Evolutionary conservation across 441 rosid genomes (phyloP).

Genomic region (Jatropha multifida): DNA sequence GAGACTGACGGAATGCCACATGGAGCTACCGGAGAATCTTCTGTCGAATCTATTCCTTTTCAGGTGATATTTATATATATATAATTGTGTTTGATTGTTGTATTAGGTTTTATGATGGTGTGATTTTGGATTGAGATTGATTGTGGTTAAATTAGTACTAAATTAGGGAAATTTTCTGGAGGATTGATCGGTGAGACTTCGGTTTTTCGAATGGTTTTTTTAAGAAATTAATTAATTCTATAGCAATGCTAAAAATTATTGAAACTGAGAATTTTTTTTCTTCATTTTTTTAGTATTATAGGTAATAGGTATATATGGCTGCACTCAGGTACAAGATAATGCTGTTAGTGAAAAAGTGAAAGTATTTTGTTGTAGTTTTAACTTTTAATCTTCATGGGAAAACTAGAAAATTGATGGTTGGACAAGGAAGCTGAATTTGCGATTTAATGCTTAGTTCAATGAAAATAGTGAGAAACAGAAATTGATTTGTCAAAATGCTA

Average conservation of each 20-base stretch:
- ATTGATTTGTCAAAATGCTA: neutral
- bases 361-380: neutral
- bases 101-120: neutral
- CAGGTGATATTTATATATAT: conserved; percentile 43
- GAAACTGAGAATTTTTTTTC: neutral
- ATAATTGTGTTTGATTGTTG: no score
- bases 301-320: neutral
- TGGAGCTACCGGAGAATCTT: conserved; percentile 70
- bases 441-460: neutral
- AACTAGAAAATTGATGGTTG: neutral
- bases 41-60: conserved; percentile 61
- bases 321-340: neutral
- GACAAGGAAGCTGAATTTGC: no score
- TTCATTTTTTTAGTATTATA: neutral
- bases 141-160: neutral
- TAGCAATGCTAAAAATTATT: neutral
- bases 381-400: neutral
- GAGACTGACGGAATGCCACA: conserved; percentile 46
- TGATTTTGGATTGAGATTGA: neutral
- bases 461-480: no score
- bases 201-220: neutral
- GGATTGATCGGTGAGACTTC: neutral
- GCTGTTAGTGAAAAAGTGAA: neutral
- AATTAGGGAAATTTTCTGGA: neutral
- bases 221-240: neutral